Evolutionary conservation across 805 yeast species (phyloP).

Genomic region (Teunomyces gatunensis): DNA sequence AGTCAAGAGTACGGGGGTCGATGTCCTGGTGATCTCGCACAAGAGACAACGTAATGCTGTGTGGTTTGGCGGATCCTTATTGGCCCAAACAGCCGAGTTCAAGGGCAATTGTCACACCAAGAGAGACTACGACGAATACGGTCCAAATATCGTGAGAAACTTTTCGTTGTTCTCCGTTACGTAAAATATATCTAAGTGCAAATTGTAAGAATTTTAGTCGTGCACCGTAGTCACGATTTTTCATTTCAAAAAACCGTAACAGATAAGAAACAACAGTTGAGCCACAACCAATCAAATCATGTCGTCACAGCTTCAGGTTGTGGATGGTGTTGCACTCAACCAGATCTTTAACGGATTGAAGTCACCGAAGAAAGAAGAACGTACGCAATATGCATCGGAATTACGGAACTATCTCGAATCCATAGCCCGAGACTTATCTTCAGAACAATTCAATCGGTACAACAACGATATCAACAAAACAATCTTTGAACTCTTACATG

Average conservation of each 20-base stretch:
- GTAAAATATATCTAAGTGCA: constrained; percentile 36
- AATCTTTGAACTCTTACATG: constrained; percentile 80
- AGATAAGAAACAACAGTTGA: background rate
- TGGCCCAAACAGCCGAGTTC: constrained; percentile 97
- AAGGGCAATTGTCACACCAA: constrained; percentile 95
- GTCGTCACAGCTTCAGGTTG: constrained; percentile 26
- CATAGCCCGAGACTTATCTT: constrained; percentile 74
- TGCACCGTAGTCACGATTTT: constrained; percentile 4
- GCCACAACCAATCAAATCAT: background rate
- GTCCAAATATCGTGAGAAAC: constrained; percentile 96
- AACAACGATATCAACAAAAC: constrained; percentile 84
- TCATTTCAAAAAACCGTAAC: background rate
- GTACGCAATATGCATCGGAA: constrained; percentile 63
- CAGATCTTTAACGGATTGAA: constrained; percentile 53
- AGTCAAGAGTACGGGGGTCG: constrained; percentile 86
- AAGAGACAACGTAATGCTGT: constrained; percentile 98
- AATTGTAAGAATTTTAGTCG: background rate
- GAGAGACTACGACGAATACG: constrained; percentile 95
- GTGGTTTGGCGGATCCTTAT: constrained; percentile 97
- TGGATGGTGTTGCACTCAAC: constrained; percentile 50
- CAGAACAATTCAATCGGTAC: constrained; percentile 78
- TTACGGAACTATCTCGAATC: constrained; percentile 66
- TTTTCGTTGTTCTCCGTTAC: constrained; percentile 92
- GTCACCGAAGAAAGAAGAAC: constrained; percentile 40
- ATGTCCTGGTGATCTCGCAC: constrained; percentile 94